Percentiles rank a stretch among this genome's conserved stretches.
phyloP scores from a whole-genome alignment of 805 yeast species.

The Kuraishia cidri region DNA sequence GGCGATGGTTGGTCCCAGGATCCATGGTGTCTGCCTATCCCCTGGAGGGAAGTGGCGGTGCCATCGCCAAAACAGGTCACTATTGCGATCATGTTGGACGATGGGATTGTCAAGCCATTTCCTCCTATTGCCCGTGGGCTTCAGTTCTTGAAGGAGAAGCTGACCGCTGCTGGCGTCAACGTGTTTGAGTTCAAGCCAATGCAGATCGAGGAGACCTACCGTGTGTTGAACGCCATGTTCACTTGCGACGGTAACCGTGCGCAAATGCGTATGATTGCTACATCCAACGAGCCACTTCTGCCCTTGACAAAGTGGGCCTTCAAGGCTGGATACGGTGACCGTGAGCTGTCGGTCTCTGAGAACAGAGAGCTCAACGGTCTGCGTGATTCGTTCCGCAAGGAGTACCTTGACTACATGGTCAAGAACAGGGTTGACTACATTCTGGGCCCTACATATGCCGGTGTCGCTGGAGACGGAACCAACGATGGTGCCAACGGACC shows the following conservation, averaged over 20 bases:
- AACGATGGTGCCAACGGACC: conserved; percentile 47
- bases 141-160: conserved; percentile 36
- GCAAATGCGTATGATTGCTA: conserved; percentile 34
- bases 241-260: conserved; percentile 52
- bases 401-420: conserved; percentile 38
- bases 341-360: conserved; percentile 32
- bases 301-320: conserved; percentile 45
- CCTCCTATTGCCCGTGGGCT: conserved; percentile 36
- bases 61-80: conserved; percentile 26
- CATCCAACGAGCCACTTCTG: conserved; percentile 58
- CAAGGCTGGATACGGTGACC: conserved; percentile 46
- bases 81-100: conserved; percentile 38
- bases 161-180: conserved; percentile 44
- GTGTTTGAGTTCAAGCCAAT: conserved; percentile 46
- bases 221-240: conserved; percentile 43
- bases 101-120: conserved; percentile 39
- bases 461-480: conserved; percentile 59
- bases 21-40: conserved; percentile 35
- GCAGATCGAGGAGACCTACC: conserved; percentile 42
- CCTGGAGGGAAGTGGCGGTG: conserved; percentile 33
- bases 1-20: conserved; percentile 51
- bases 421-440: conserved; percentile 48
- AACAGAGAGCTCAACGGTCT: conserved; percentile 33
- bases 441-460: conserved; percentile 52
- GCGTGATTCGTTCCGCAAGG: conserved; percentile 45